Conservation (phyloP, 345 rosid genomes). For the Eutrema yunnanense region DNA sequence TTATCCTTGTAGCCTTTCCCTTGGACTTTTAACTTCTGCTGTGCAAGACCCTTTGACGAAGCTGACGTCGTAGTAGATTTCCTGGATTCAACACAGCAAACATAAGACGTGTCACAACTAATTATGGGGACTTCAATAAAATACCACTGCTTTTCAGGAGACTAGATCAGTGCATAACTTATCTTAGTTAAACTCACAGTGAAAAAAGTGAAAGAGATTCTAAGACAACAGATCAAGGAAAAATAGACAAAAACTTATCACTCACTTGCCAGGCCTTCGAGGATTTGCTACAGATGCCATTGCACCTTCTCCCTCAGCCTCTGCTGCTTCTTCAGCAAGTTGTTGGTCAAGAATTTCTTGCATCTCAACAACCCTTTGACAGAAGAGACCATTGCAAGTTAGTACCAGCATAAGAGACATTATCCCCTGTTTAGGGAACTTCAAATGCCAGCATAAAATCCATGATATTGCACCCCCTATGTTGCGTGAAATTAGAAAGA, state of each 20-base stretch:
- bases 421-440: conserved; percentile 1
- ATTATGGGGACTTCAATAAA: not conserved
- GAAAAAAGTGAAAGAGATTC: not conserved
- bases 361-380: conserved; percentile 92
- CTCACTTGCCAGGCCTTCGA: conserved; percentile 82
- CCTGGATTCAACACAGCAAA: conserved; percentile 36
- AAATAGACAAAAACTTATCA: conserved; percentile 1
- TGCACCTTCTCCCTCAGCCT: conserved; percentile 96
- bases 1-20: conserved; percentile 96
- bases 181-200: not conserved
- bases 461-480: conserved; percentile 4
- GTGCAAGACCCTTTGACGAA: conserved; percentile 57
- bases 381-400: conserved; percentile 9
- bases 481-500: not conserved
- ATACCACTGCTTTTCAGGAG: not conserved
- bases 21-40: conserved; percentile 73
- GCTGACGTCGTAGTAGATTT: conserved; percentile 48
- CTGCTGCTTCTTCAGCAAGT: conserved; percentile 99
- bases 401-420: not conserved
- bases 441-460: conserved; percentile 3
- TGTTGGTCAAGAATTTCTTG: conserved; percentile 99
- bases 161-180: not conserved
- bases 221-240: conserved; percentile 2
- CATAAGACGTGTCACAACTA: not conserved
- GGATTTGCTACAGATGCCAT: conserved; percentile 92